Percentiles rank a stretch among this genome's conserved stretches.
phyloP scores from a whole-genome alignment of 1,284 basidiomycete species.

The Malassezia vespertilionis region DNA sequence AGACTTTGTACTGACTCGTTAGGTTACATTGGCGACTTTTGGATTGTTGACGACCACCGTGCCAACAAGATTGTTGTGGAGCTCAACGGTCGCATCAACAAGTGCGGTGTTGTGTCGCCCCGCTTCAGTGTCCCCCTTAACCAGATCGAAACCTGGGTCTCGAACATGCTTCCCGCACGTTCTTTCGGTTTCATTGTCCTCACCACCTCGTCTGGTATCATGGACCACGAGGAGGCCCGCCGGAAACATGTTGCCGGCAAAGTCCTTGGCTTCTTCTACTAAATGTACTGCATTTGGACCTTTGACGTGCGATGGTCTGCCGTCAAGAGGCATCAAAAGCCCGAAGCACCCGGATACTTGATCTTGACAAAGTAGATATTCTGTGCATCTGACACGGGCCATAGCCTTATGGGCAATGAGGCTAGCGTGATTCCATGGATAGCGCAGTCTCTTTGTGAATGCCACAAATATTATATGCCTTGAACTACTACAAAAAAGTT shows the following conservation, averaged over 20 bases:
- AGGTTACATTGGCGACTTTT: constrained; percentile 99
- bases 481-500: no score
- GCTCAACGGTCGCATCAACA: constrained; percentile 96
- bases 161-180: constrained; percentile 54
- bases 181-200: constrained; percentile 93
- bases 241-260: constrained; percentile 95
- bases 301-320: neutral
- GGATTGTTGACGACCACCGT: constrained; percentile 98
- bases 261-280: constrained; percentile 49
- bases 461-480: no score
- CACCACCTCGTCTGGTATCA: constrained; percentile 93
- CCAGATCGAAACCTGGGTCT: constrained; percentile 75
- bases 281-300: constrained; percentile 15
- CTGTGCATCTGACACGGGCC: constrained; percentile 11
- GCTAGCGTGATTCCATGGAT: constrained; percentile 1
- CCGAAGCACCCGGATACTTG: constrained; percentile 12
- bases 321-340: constrained; percentile 12
- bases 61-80: constrained; percentile 97
- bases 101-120: constrained; percentile 91
- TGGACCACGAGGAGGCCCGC: constrained; percentile 98
- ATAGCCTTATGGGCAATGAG: constrained; percentile 15
- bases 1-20: constrained; percentile 11
- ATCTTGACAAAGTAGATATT: constrained; percentile 11
- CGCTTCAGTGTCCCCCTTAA: constrained; percentile 90
- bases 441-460: no score